Percentiles rank a stretch among this genome's conserved stretches.
Conservation (phyloP, 192 early-diverging fungal genomes). For the Coemansia sp. region DNA sequence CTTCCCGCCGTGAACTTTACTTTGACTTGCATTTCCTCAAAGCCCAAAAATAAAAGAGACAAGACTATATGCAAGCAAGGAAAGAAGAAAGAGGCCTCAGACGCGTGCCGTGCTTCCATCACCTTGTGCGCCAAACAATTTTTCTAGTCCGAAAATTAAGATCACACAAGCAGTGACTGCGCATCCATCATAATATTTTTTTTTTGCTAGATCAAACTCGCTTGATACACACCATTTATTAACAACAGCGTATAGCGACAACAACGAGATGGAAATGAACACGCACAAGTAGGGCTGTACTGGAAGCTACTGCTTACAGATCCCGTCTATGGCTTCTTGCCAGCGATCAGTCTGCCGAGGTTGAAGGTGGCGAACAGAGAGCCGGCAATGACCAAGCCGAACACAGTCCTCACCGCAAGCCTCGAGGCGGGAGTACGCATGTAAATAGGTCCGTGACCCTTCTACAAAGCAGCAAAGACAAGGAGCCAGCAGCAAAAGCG, state of each 20-base stretch:
- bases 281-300: no score
- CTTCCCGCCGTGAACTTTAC: constrained; percentile 14
- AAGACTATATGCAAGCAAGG: not conserved
- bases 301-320: no score
- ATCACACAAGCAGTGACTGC: no score
- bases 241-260: no score
- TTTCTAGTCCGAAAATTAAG: no score
- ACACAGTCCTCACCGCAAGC: constrained; percentile 12
- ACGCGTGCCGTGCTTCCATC: no score
- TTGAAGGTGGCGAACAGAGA: constrained; percentile 18
- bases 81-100: not conserved
- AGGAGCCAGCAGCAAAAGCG: not conserved
- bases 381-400: constrained; percentile 31
- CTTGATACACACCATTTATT: no score
- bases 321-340: constrained; percentile 25
- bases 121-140: no score
- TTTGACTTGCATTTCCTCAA: constrained; percentile 23
- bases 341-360: constrained; percentile 35
- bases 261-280: not conserved
- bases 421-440: constrained; percentile 42
- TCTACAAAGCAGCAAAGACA: constrained; percentile 13
- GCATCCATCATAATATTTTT: no score
- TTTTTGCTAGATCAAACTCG: no score
- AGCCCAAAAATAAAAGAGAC: no score
- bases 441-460: constrained; percentile 48